phyloP scores from a whole-genome alignment of 1,139 yeast species.

The Candida gigantensis region DNA sequence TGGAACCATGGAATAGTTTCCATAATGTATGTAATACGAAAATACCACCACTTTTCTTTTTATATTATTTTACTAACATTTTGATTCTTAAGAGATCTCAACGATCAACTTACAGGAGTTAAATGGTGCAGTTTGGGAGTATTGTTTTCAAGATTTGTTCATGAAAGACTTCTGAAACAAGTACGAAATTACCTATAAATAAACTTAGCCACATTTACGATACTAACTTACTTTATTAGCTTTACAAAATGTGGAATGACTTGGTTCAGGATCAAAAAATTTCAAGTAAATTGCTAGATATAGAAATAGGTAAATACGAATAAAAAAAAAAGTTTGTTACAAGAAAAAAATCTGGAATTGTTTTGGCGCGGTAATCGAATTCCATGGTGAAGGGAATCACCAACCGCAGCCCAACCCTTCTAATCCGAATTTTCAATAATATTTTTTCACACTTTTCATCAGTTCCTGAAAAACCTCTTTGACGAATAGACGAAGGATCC shows the following conservation, averaged over 20 bases:
- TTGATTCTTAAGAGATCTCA: conserved; percentile 8
- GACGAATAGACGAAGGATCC: too few species aligned
- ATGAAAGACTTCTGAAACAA: conserved; percentile 14
- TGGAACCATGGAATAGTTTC: conserved; percentile 22
- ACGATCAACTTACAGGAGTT: conserved; percentile 7
- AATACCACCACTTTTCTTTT: too few species aligned
- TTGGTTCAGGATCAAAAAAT: conserved; percentile 11
- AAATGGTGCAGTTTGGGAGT: conserved; percentile 13
- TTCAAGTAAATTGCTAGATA: conserved; percentile 6
- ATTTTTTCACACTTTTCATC: too few species aligned
- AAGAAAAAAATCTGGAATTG: too few species aligned
- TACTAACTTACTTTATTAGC: conserved; percentile 11
- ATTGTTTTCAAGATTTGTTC: conserved; percentile 12
- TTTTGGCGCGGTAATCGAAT: conserved; percentile 6
- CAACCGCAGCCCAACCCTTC: too few species aligned
- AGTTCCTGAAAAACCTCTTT: too few species aligned
- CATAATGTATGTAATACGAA: conserved; percentile 12
- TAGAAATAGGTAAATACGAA: conserved; percentile 8
- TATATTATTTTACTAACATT: conserved; percentile 7
- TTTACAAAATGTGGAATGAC: conserved; percentile 12
- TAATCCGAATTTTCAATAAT: neutral
- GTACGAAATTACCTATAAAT: conserved; percentile 7
- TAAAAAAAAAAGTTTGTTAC: too few species aligned
- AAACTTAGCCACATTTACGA: neutral
- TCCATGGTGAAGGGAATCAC: neutral